Percentiles rank a stretch among this genome's conserved stretches.
Evolutionary conservation across 2,329 filamentous ascomycete genomes (phyloP).

Genomic region (Nothopassalora personata): DNA sequence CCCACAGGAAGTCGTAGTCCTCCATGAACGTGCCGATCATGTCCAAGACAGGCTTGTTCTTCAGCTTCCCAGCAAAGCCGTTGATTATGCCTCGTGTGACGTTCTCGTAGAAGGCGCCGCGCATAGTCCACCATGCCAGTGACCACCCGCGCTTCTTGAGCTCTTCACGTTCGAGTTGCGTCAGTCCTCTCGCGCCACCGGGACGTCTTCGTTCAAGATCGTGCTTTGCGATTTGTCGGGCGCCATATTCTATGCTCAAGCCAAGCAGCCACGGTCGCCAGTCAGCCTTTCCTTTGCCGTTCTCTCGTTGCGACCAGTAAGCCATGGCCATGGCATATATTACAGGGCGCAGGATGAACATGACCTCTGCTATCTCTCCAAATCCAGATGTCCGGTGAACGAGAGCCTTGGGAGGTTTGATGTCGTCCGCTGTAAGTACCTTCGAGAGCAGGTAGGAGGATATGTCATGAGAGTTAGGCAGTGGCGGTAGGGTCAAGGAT

Average conservation of each 20-base stretch:
- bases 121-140: conserved; percentile 93
- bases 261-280: conserved; percentile 93
- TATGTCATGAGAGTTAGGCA: conserved; percentile 77
- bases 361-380: conserved; percentile 78
- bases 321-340: conserved; percentile 81
- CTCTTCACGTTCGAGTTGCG: conserved; percentile 83
- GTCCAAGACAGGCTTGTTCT: conserved; percentile 67
- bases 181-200: conserved; percentile 68
- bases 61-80: conserved; percentile 65
- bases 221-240: conserved; percentile 72
- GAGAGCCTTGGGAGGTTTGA: conserved; percentile 82
- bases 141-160: conserved; percentile 82
- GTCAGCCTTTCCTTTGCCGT: conserved; percentile 67
- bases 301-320: conserved; percentile 49
- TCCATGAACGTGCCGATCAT: conserved; percentile 82
- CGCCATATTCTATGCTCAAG: conserved; percentile 76
- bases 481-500: conserved; percentile 72
- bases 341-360: conserved; percentile 86
- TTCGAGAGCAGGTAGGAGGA: conserved; percentile 82
- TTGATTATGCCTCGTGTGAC: conserved; percentile 67
- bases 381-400: conserved; percentile 70
- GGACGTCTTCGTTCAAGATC: conserved; percentile 59
- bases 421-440: conserved; percentile 90
- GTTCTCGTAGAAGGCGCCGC: conserved; percentile 94
- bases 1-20: conserved; percentile 97